Base-by-base conservation (phyloP, 768 basidiomycete species). In the Trametes cingulata region DNA sequence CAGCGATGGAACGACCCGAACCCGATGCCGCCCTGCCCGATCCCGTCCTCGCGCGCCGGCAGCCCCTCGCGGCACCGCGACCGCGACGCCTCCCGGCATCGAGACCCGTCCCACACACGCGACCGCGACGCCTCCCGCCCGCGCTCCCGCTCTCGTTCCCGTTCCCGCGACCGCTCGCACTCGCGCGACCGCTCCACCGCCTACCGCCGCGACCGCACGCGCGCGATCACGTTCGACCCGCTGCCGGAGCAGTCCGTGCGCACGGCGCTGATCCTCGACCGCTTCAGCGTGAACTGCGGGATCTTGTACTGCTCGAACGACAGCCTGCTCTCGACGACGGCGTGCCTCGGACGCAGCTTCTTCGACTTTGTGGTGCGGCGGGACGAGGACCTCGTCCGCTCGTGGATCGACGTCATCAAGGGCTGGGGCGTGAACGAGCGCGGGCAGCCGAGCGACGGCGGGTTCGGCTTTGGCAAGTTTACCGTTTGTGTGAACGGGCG, bases 351-450 rank as follows among this genome's bases (percentile, higher is more conserved):
- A 22, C 80, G 88, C 20, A 80, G 79, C 61, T 90, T 93, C 74
- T 92, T 84, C 67, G 91, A 93, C 65, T 92, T 90, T 67, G 87
- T 93, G 12, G 70, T 79, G 17, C 75, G 73, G 68, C 77, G 80
- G 63, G 88, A 89, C 65, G 90, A 91, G 73, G 74, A 73, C 12
- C 77, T 81, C 50, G 89, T 93, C 22, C 81, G 84, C 24, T 81
- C 78, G 53, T 91, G 89, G 88, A 85, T 93, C 52, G 85, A 85
- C 61, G 82, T 83, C 51, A 83, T 91, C 66, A 93, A 93, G 69
- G 82, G 84, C 2, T 91, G 90, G 87, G 90, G 90, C 17, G 89
- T 92, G 49, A 92, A 92, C 62, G 91, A 92, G 71, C 82, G 84
- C 2, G 91, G 90, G 0, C 87, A 89, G 72, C 90, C 90, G 22